Base-by-base conservation (phyloP, 2,329 filamentous ascomycete genomes). In the Scedosporium minutisporum region DNA sequence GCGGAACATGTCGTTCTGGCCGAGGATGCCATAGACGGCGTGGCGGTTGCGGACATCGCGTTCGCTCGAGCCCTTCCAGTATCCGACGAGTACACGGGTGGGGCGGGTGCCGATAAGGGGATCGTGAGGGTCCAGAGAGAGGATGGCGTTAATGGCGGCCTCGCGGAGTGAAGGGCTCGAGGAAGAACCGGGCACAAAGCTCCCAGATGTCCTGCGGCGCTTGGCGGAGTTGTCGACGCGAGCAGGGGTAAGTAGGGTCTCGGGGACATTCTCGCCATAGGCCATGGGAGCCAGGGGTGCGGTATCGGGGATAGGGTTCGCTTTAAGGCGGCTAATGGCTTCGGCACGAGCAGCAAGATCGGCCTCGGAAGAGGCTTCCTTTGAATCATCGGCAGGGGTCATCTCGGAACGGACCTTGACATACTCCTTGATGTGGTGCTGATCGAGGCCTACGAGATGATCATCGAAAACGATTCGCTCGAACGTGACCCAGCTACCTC, bases 401-500 rank as follows among this genome's bases (percentile, higher is more conserved):
- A 64, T 63, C 2, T 80, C 78, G 1, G 74, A 71, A 4, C 82
- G 78, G 27, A 86, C 72, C 65, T 82, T 82, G 59, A 87, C 83
- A 63, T 84, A 87, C 67, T 87, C 84, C 67, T 87, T 87, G 38
- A 87, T 71, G 38, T 85, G 79, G 29, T 80, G 77, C 58, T 86
- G 79, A 60, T 83, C 80, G 4, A 86, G 72, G 2, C 78, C 78
- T 14, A 82, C 74, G 0, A 87, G 78, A 63, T 86, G 82, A 6
- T 79, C 70, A 2, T 82, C 80, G 67, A 87, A 87, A 23, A 85
- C 78, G 33, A 87, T 78, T 21, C 82, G 77, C 63, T 85, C 81
- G 66, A 87, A 87, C 0, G 83, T 86, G 25, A 87, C 83, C 84
- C 84, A 87, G 69, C 83, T 86, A 61, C 82, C 84, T 23, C 84